These are phyloP conservation scores for Alectoria sarmentosa DNA, from an alignment of 495 filamentous ascomycete genomes.

Conservation along the genomic window DNA sequence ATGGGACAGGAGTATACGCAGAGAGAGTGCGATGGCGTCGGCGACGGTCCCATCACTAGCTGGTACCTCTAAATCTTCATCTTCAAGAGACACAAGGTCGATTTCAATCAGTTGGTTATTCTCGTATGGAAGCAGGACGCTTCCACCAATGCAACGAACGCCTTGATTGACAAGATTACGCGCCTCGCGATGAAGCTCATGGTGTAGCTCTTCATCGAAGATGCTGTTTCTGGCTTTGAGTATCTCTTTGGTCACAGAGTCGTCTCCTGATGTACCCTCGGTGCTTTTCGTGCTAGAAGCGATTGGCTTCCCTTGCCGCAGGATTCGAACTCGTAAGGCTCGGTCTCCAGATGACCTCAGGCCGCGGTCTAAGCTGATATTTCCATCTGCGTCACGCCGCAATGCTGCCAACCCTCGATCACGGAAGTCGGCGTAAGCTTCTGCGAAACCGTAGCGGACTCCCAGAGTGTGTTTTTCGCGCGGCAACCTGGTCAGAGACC, in stretches of 20 bases:
- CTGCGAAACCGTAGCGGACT: conserved; percentile 83
- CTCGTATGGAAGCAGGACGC: conserved; percentile 27
- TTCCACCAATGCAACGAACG: conserved; percentile 34
- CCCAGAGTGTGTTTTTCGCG: conserved; percentile 66
- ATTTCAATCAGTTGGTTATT: conserved; percentile 51
- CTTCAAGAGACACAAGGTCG: conserved; percentile 56
- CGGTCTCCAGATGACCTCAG: conserved; percentile 48
- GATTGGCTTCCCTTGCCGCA: conserved; percentile 35
- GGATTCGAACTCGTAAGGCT: conserved; percentile 56
- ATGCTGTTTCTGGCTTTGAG: conserved; percentile 78
- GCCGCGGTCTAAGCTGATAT: conserved; percentile 65
- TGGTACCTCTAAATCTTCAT: conserved; percentile 28
- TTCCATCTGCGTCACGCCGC: conserved; percentile 64
- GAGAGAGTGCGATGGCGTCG: conserved; percentile 44
- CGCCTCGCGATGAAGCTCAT: conserved; percentile 79
- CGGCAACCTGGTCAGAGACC: conserved; percentile 70
- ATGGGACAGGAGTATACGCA: conserved; percentile 65
- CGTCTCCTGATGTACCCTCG: conserved; percentile 27
- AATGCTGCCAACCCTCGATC: conserved; percentile 72
- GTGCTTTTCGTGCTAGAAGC: conserved; percentile 37
- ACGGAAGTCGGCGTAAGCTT: conserved; percentile 70
- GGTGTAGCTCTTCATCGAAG: conserved; percentile 89
- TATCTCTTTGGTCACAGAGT: conserved; percentile 39
- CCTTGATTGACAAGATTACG: conserved; percentile 57
- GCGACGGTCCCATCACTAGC: conserved; percentile 21